Evolutionary conservation across 441 rosid species (phyloP), one percentile per base, ranked within the genome.

Genomic region (Macaranga tanarius): DNA sequence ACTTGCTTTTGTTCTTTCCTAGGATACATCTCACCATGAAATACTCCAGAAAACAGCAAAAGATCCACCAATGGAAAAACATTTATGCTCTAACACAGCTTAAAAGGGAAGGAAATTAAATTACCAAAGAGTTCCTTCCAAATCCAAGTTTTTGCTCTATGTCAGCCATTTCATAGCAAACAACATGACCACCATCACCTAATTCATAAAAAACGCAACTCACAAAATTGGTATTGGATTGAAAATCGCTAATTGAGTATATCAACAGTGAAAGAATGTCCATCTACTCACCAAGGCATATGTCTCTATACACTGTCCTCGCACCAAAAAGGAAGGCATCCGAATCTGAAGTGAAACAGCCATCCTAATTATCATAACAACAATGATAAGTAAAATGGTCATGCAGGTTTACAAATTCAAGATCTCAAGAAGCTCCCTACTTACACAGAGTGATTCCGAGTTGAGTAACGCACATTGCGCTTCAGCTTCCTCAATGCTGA

Each of bases 311-410:
- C 42, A 95, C 97, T 47, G 91, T 88, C 84, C 85, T 89, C 51
- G 97, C 96, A 55, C 99, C 99, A 73, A 95, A 95, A 76, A 92
- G 95, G 79, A 95, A 95, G 64, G 86, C 82, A 82, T 91, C 99
- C 57, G 96, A 95, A 84, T 95, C 99, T 69, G 89, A 87, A 76
- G 91, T 83, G 82, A 95, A 95, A 79, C 98, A 95, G 60, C 96
- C 97, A 81, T 92, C 99, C 99, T 92, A 81, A 81, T 42, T 65
- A 72, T 51, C 48, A 58, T 55, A 26, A 55, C 42, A 51, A 61
- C 1, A 45, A 20, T 62, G 28, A 61, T 65, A 50, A 64, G 70
- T 38, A 51, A 28, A 71, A 23, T 47, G 16, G 25, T 16, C 2
- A n/a, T 45, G 45, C 47, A 62, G 40, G 16, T 52, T 19, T 52